phyloP scores from a whole-genome alignment of 2,329 filamentous ascomycete species.

The Monilinia fructigena region DNA sequence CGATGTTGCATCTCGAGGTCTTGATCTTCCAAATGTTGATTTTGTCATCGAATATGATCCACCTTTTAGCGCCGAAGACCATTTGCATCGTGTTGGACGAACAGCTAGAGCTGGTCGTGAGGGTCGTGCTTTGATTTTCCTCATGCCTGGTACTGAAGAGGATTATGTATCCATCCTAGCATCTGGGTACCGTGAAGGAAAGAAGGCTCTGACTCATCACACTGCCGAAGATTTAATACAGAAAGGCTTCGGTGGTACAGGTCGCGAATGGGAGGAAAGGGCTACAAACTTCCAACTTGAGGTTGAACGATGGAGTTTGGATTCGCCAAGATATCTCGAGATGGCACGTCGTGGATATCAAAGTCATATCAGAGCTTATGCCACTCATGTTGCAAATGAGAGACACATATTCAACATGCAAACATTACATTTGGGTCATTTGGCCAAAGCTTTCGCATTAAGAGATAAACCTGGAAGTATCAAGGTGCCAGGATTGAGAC shows the following conservation, averaged over 20 bases:
- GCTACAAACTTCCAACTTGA: slow-evolving; percentile 68
- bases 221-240: slow-evolving; percentile 65
- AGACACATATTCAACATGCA: slow-evolving; percentile 88
- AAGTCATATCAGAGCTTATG: slow-evolving; percentile 90
- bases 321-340: slow-evolving; percentile 69
- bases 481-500: slow-evolving; percentile 49
- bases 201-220: slow-evolving; percentile 63
- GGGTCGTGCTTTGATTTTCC: slow-evolving; percentile 83
- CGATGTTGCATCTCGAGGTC: slow-evolving; percentile 90
- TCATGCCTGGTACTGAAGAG: slow-evolving; percentile 88
- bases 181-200: slow-evolving; percentile 46
- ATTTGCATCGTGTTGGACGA: slow-evolving; percentile 90
- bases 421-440: slow-evolving; percentile 83
- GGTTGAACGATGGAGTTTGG: slow-evolving; percentile 63
- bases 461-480: slow-evolving; percentile 87
- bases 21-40: slow-evolving; percentile 93
- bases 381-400: slow-evolving; percentile 86
- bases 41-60: slow-evolving; percentile 95
- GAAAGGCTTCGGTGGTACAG: slow-evolving; percentile 58
- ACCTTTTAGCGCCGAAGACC: slow-evolving; percentile 88
- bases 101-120: slow-evolving; percentile 90
- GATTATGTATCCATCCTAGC: slow-evolving; percentile 69
- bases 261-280: slow-evolving; percentile 60
- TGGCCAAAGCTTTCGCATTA: slow-evolving; percentile 89
- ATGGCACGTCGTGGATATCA: slow-evolving; percentile 83